These are phyloP conservation scores for Gyromitra esculenta DNA, from an alignment of 2,329 filamentous ascomycete genomes.

Conservation along the genomic window DNA sequence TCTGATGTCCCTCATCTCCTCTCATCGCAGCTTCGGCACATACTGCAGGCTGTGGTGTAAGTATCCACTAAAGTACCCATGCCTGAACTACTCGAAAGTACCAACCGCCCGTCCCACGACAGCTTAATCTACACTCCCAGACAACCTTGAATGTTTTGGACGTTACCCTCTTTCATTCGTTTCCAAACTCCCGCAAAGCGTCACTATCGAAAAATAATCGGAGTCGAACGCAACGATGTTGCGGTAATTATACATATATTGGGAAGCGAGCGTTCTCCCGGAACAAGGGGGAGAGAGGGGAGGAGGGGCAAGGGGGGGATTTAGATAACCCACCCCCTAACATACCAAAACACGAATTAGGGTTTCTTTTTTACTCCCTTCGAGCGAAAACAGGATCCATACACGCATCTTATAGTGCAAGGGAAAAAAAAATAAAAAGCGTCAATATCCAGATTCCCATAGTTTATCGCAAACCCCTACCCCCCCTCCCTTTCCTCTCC, in stretches of 20 bases:
- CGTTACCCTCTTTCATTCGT: conserved; percentile 18
- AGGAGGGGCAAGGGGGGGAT: background rate
- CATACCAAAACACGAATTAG: background rate
- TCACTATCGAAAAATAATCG: conserved; percentile 39
- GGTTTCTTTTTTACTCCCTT: background rate
- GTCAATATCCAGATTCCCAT: background rate
- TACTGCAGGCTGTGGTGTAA: conserved; percentile 39
- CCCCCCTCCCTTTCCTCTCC: too few species aligned
- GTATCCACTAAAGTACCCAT: conserved; percentile 27
- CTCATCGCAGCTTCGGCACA: conserved; percentile 46
- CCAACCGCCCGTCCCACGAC: conserved; percentile 5
- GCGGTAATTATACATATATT: conserved; percentile 33
- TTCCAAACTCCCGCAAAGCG: conserved; percentile 29
- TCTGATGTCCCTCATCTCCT: conserved; percentile 47
- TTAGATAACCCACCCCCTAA: background rate
- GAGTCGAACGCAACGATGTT: conserved; percentile 24
- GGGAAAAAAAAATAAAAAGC: background rate
- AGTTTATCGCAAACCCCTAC: background rate
- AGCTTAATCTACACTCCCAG: conserved; percentile 20
- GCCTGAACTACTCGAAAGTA: conserved; percentile 21
- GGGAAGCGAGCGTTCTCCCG: background rate
- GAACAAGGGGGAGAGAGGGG: background rate
- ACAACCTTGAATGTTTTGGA: conserved; percentile 3
- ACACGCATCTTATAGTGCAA: background rate
- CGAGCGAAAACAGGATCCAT: background rate